These are phyloP conservation scores for Xylaria sp. DNA, from an alignment of 495 filamentous ascomycete genomes.

Conservation along the genomic window DNA sequence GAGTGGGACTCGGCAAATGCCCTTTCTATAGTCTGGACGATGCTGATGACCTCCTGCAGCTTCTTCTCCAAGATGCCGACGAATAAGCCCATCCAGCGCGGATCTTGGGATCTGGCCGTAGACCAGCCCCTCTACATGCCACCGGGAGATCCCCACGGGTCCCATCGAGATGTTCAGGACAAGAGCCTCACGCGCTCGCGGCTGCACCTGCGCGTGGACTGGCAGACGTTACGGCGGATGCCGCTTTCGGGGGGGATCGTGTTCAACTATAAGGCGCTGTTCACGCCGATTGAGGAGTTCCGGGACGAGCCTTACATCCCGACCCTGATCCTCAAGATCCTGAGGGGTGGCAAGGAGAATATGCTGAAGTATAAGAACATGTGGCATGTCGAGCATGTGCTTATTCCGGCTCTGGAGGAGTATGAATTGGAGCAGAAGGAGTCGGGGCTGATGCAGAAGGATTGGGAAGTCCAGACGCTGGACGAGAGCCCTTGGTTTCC, in stretches of 20 bases:
- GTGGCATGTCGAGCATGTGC: constrained; percentile 83
- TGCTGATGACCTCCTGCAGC: constrained; percentile 14
- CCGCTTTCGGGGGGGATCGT: constrained; percentile 77
- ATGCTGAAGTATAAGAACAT: constrained; percentile 85
- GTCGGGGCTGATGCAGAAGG: constrained; percentile 64
- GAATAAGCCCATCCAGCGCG: constrained; percentile 80
- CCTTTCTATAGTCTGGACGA: not conserved
- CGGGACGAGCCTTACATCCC: constrained; percentile 79
- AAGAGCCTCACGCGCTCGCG: constrained; percentile 63
- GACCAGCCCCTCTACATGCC: constrained; percentile 82
- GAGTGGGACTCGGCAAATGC: not conserved
- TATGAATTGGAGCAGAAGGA: constrained; percentile 75
- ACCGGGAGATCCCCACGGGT: constrained; percentile 72
- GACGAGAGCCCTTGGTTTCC: constrained; percentile 83
- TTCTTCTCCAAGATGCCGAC: constrained; percentile 83
- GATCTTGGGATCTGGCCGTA: constrained; percentile 86
- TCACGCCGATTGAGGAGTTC: constrained; percentile 78
- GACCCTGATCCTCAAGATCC: constrained; percentile 67
- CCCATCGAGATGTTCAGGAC: constrained; percentile 62
- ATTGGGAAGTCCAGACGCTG: constrained; percentile 79
- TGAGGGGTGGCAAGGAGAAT: constrained; percentile 74
- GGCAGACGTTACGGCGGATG: constrained; percentile 86
- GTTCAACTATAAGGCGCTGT: constrained; percentile 93
- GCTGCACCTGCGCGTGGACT: constrained; percentile 82
- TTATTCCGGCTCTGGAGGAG: constrained; percentile 69